These are phyloP conservation scores for Jimgerdemannia flammicorona DNA, from an alignment of 192 early-diverging fungal species.

Conservation along the genomic window DNA sequence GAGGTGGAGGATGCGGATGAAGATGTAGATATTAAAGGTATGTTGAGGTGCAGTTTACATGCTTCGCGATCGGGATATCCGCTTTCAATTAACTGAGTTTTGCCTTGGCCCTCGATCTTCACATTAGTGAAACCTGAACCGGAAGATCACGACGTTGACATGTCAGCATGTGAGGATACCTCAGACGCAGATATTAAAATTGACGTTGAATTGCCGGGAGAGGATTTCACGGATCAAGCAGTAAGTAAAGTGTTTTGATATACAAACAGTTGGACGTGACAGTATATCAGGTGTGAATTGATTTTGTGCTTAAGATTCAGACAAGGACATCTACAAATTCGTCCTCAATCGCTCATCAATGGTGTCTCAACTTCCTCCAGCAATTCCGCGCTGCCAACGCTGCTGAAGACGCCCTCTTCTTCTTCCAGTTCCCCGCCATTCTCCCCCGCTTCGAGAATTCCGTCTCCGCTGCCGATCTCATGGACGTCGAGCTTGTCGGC, in stretches of 20 bases:
- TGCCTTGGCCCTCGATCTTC: neutral
- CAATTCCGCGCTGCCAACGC: neutral
- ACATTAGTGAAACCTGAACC: neutral
- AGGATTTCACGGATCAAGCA: neutral
- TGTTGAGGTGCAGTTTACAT: neutral
- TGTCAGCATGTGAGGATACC: neutral
- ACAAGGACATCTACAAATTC: too few species aligned
- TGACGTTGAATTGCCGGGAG: neutral
- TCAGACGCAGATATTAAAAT: neutral
- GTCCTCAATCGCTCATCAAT: too few species aligned
- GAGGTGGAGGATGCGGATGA: neutral
- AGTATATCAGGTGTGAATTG: too few species aligned
- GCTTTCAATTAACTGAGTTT: neutral
- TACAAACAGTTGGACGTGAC: too few species aligned
- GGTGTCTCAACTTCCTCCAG: neutral
- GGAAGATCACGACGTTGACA: neutral
- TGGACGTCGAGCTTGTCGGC: slow-evolving; percentile 7
- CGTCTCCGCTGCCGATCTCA: neutral
- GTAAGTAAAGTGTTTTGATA: neutral
- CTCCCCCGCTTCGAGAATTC: slow-evolving; percentile 48
- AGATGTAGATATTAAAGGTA: neutral
- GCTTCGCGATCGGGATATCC: neutral
- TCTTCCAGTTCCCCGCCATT: slow-evolving; percentile 61
- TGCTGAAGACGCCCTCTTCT: slow-evolving; percentile 39
- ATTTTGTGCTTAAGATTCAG: too few species aligned